Evolutionary conservation across 2,329 filamentous ascomycete genomes (phyloP).

Genomic region (Ceratocystis alfenasii): DNA sequence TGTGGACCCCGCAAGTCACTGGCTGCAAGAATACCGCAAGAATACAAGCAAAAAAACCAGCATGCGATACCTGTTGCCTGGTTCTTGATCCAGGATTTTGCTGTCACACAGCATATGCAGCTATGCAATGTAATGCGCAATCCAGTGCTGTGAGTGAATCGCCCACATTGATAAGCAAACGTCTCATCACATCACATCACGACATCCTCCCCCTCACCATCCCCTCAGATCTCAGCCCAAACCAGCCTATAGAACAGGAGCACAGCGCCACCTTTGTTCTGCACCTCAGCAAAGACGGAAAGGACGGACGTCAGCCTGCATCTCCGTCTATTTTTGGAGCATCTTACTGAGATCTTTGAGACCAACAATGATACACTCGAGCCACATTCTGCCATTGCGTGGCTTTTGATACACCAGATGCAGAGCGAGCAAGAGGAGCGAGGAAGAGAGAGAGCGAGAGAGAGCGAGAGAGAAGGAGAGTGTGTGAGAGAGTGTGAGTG

Average conservation of each 20-base stretch:
- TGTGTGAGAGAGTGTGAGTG: too few relatives aligned
- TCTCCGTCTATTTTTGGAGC: background rate
- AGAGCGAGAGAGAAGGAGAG: too few relatives aligned
- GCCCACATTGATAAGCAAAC: background rate
- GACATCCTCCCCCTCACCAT: too few relatives aligned
- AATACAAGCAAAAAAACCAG: too few relatives aligned
- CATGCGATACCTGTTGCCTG: background rate
- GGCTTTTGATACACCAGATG: background rate
- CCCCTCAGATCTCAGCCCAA: background rate
- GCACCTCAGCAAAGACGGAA: conserved; percentile 6
- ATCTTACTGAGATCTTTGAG: background rate
- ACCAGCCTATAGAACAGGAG: background rate
- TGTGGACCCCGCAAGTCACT: background rate
- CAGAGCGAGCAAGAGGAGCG: background rate
- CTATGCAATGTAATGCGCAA: background rate
- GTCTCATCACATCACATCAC: background rate
- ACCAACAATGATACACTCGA: background rate
- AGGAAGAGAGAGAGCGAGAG: background rate
- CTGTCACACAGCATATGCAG: conserved; percentile 1
- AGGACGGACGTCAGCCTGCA: conserved; percentile 2
- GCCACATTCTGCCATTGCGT: conserved; percentile 1
- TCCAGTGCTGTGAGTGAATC: too few relatives aligned
- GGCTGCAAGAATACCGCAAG: too few relatives aligned
- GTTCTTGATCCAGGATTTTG: background rate
- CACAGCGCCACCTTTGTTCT: background rate